These are phyloP conservation scores for Trypanosoma congolense DNA, from an alignment of 208 protist genomes.

Conservation along the genomic window DNA sequence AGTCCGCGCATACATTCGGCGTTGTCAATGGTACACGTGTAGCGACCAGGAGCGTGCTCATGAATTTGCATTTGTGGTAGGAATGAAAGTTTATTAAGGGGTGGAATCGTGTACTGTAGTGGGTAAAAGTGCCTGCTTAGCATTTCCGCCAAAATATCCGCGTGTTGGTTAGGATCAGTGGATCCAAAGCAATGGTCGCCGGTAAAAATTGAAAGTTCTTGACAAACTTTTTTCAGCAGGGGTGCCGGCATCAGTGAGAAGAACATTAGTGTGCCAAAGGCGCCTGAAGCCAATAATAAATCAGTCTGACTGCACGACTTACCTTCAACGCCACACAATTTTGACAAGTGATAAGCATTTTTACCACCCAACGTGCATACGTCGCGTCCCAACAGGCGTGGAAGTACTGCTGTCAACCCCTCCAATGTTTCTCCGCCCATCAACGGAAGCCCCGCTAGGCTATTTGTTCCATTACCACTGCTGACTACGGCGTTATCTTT, in stretches of 20 bases:
- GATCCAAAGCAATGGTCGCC: slow-evolving; percentile 29
- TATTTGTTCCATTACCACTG: not conserved
- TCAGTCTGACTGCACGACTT: slow-evolving; percentile 23
- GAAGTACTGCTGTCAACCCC: too few relatives aligned
- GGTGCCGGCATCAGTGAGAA: slow-evolving; percentile 39
- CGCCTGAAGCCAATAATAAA: slow-evolving; percentile 49
- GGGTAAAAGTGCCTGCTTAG: slow-evolving; percentile 54
- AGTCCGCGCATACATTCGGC: slow-evolving; percentile 52
- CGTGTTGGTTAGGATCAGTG: slow-evolving; percentile 44
- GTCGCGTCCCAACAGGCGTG: too few relatives aligned
- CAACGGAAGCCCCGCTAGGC: not conserved
- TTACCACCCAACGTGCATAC: slow-evolving; percentile 29
- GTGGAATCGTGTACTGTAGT: slow-evolving; percentile 17
- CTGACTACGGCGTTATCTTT: not conserved
- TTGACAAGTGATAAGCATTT: slow-evolving; percentile 32
- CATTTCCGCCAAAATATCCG: slow-evolving; percentile 57
- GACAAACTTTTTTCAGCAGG: slow-evolving; percentile 36
- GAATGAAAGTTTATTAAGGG: slow-evolving; percentile 43
- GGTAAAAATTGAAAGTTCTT: slow-evolving; percentile 52
- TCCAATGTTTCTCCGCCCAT: not conserved
- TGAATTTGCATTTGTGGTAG: slow-evolving; percentile 75
- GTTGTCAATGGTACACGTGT: slow-evolving; percentile 75
- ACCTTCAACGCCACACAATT: slow-evolving; percentile 15
- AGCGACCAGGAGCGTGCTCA: slow-evolving; percentile 71
- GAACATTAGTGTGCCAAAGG: slow-evolving; percentile 47